A percentile compares a stretch with the other conserved stretches of the same genome.
Conservation (phyloP, 768 basidiomycete species). For the Phaeolepiota aurea region DNA sequence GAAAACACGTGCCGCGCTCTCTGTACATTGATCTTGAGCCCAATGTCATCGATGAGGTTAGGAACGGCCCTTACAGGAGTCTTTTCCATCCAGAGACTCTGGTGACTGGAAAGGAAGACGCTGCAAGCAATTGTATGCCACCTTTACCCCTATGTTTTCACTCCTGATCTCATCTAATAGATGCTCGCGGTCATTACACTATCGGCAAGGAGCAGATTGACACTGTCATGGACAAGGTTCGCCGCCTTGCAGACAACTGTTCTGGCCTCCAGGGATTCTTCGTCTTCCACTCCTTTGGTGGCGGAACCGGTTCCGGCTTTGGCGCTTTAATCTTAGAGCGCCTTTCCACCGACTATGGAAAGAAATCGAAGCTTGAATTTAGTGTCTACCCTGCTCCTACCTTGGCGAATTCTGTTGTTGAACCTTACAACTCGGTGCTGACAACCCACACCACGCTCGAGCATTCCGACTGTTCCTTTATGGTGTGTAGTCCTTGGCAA, state of each 20-base stretch:
- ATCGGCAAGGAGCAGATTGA: conserved; percentile 98
- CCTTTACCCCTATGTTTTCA: conserved; percentile 1
- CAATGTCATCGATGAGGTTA: conserved; percentile 96
- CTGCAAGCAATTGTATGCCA: conserved; percentile 91
- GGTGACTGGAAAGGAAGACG: conserved; percentile 98
- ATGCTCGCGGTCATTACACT: conserved; percentile 98
- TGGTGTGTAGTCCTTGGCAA: conserved; percentile 44
- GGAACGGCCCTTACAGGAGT: conserved; percentile 89
- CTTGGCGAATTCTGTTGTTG: conserved; percentile 92
- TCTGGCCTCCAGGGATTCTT: conserved; percentile 99
- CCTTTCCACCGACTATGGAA: conserved; percentile 97
- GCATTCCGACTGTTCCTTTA: conserved; percentile 99
- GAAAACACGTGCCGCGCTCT: conserved; percentile 96
- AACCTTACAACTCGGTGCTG: conserved; percentile 97
- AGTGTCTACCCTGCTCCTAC: conserved; percentile 95
- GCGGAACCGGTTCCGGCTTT: conserved; percentile 98
- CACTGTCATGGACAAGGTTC: conserved; percentile 92
- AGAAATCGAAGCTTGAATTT: conserved; percentile 99
- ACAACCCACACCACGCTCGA: conserved; percentile 99
- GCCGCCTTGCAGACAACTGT: conserved; percentile 96
- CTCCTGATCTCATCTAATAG: conserved; percentile 26
- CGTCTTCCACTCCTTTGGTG: conserved; percentile 99
- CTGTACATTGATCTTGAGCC: conserved; percentile 97
- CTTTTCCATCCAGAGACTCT: conserved; percentile 99
- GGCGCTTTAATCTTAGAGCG: conserved; percentile 96